Percentiles rank a stretch among this genome's conserved stretches.
Conservation (phyloP, 2,329 filamentous ascomycete genomes). For the Ophiostoma sp. region DNA sequence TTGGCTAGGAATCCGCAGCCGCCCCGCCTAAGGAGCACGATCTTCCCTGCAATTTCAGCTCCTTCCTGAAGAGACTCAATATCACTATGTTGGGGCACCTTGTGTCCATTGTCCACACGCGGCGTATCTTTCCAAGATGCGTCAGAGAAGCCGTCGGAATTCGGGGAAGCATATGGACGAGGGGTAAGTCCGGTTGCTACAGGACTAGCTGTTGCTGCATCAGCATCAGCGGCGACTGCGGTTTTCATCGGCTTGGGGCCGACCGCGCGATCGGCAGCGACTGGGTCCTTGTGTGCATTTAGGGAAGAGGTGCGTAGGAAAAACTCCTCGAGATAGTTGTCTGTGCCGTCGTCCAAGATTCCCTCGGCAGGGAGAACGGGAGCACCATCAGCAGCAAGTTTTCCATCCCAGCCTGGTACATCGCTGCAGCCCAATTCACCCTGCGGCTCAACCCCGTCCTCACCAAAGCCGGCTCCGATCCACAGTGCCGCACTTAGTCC, state of each 20-base stretch:
- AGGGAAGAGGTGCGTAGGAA: constrained; percentile 25
- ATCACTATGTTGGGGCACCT: constrained; percentile 60
- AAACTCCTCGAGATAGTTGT: constrained; percentile 69
- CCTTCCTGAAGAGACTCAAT: constrained; percentile 88
- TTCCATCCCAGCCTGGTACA: constrained; percentile 78
- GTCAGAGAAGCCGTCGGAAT: neutral
- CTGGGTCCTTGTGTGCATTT: constrained; percentile 11
- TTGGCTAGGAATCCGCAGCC: constrained; percentile 97
- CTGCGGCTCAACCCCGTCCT: constrained; percentile 65
- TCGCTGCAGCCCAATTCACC: constrained; percentile 94
- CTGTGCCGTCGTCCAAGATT: constrained; percentile 65
- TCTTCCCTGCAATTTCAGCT: constrained; percentile 87
- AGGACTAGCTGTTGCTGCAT: neutral
- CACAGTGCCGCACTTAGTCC: constrained; percentile 87
- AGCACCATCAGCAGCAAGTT: constrained; percentile 34
- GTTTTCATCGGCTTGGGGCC: neutral
- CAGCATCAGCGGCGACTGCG: neutral
- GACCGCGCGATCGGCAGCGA: neutral
- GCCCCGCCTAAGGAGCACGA: constrained; percentile 84
- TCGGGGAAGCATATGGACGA: neutral
- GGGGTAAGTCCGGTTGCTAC: neutral
- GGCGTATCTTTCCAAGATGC: neutral
- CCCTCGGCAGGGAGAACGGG: constrained; percentile 42
- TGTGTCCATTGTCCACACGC: neutral
- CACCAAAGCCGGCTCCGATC: constrained; percentile 87